phyloP scores from a whole-genome alignment of 257 asterid species.

The Jacaranda mimosifolia region DNA sequence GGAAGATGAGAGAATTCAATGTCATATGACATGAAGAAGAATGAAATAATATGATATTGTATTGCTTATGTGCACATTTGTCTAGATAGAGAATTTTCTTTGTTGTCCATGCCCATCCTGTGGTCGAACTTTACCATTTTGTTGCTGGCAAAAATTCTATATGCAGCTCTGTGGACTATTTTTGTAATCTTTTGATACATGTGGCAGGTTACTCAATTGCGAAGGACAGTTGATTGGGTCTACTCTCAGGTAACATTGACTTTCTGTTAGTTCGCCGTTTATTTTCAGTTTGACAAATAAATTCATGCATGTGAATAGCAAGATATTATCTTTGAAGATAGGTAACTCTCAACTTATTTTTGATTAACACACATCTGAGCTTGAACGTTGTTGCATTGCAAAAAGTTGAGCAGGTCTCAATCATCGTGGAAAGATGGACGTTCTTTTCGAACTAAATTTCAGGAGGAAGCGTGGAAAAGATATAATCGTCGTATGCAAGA shows the following conservation, averaged over 20 bases:
- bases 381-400: conserved; percentile 43
- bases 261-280: conserved; percentile 29
- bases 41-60: not conserved
- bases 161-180: conserved; percentile 10
- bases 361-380: conserved; percentile 47
- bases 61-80: not conserved
- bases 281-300: not conserved
- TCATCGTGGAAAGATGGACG: conserved; percentile 60
- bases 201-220: conserved; percentile 70
- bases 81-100: conserved; percentile 6
- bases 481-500: conserved; percentile 87
- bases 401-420: conserved; percentile 83
- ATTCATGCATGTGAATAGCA: conserved; percentile 15
- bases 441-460: conserved; percentile 67
- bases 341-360: conserved; percentile 21
- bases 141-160: not conserved
- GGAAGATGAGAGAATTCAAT: conserved; percentile 9
- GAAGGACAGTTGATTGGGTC: conserved; percentile 72
- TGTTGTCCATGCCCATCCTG: conserved; percentile 17
- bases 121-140: conserved; percentile 5
- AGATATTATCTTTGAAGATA: not conserved
- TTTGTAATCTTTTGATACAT: conserved; percentile 24
- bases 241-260: conserved; percentile 65
- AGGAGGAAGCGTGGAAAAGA: conserved; percentile 89
- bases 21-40: not conserved